Evolutionary conservation across 352 stramenopile species (phyloP).

Genomic region (Phytophthora foliorum): DNA sequence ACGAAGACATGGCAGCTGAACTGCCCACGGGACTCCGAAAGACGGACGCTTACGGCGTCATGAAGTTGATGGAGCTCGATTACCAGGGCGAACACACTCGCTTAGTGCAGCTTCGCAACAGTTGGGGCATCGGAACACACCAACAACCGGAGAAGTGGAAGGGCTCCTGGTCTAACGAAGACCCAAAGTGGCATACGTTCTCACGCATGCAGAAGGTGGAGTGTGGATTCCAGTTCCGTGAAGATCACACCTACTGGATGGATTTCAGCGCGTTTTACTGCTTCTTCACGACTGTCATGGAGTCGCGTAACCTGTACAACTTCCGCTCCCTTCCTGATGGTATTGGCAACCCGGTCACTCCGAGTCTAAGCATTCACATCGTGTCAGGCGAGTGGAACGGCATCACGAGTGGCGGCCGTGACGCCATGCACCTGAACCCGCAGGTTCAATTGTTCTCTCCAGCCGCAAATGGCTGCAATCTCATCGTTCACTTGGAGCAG

Average conservation of each 20-base stretch:
- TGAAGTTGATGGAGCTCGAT: constrained; percentile 80
- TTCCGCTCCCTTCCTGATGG: constrained; percentile 74
- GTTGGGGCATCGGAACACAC: constrained; percentile 74
- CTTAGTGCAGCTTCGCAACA: constrained; percentile 85
- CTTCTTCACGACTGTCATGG: constrained; percentile 82
- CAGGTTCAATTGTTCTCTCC: constrained; percentile 86
- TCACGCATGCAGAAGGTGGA: constrained; percentile 81
- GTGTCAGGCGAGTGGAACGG: constrained; percentile 84
- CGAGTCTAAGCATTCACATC: constrained; percentile 79
- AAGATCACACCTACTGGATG: constrained; percentile 88
- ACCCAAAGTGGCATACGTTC: constrained; percentile 78
- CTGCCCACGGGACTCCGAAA: constrained; percentile 73
- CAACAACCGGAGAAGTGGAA: constrained; percentile 75
- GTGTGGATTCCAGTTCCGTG: constrained; percentile 81
- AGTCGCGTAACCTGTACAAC: constrained; percentile 89
- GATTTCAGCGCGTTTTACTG: constrained; percentile 81
- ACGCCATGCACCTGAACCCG: constrained; percentile 89
- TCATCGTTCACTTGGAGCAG: constrained; percentile 78
- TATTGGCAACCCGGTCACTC: constrained; percentile 61
- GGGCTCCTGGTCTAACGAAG: constrained; percentile 74
- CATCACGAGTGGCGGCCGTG: constrained; percentile 78
- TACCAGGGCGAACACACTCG: constrained; percentile 63
- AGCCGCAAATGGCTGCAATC: constrained; percentile 54
- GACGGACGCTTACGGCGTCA: constrained; percentile 77
- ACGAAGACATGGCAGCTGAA: constrained; percentile 72